Evolutionary conservation across 371 early-diverging fungal species (phyloP).

Genomic region (Mortierella sp.): DNA sequence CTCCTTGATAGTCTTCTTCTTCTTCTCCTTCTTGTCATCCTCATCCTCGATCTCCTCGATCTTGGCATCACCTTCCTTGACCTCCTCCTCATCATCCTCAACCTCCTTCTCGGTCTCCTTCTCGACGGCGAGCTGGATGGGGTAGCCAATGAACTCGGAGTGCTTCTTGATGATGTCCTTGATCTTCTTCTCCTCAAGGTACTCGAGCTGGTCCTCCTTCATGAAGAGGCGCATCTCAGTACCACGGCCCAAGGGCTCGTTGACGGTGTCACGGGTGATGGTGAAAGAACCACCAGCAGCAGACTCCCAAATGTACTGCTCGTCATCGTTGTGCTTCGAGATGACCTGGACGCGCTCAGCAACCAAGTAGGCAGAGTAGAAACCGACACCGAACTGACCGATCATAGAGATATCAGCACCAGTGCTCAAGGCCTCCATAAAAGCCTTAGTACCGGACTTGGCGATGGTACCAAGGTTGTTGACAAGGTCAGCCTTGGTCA

Average conservation of each 20-base stretch:
- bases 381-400: slow-evolving; percentile 99
- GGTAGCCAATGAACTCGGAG: slow-evolving; percentile 95
- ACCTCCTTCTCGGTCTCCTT: slow-evolving; percentile 95
- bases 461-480: slow-evolving; percentile 98
- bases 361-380: slow-evolving; percentile 98
- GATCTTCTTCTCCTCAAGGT: slow-evolving; percentile 90
- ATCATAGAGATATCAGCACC: slow-evolving; percentile 93
- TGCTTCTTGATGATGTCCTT: slow-evolving; percentile 95
- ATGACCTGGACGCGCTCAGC: slow-evolving; percentile 96
- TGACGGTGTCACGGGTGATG: slow-evolving; percentile 85
- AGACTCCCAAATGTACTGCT: slow-evolving; percentile 95
- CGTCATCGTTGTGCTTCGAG: slow-evolving; percentile 95
- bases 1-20: slow-evolving; percentile 83
- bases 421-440: slow-evolving; percentile 87
- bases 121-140: slow-evolving; percentile 88
- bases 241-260: slow-evolving; percentile 87
- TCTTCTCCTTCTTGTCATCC: slow-evolving; percentile 73
- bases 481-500: slow-evolving; percentile 97
- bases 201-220: slow-evolving; percentile 93
- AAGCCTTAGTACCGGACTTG: slow-evolving; percentile 95
- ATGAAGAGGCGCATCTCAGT: slow-evolving; percentile 89
- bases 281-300: slow-evolving; percentile 94
- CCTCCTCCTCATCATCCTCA: slow-evolving; percentile 81
- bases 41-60: slow-evolving; percentile 77
- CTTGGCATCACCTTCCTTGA: slow-evolving; percentile 71